Evolutionary conservation across 148 eudicot genomes (phyloP), one percentile per base, ranked within the genome.

Genomic region (Bassia scoparia): DNA sequence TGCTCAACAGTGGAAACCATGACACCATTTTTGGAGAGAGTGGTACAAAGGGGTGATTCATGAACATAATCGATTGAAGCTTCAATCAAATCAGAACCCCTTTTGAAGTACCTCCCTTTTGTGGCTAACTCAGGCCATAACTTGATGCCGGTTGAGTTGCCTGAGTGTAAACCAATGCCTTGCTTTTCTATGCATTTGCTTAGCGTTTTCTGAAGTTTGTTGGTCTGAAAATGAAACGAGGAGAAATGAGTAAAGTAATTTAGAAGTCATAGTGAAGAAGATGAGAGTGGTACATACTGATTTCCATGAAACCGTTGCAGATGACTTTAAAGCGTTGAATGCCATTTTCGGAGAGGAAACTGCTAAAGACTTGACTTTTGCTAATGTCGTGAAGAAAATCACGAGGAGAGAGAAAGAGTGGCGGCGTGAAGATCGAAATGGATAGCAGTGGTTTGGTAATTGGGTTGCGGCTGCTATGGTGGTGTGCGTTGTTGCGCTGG

Each of bases 1-100:
- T 94, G 98, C 82, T 94, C 98, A 8, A 94, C 91, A 1, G 98
- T 91, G 3, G 87, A 80, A 69, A 94, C 77, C 34, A 68, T 78
- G 54, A 78, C 61, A 21, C 96, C 95, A 59, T 82, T 81, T 60
- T 76, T 86, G 71, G 63, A 64, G 18, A 94, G 84, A 27, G 89
- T 81, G 2, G 98, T 94, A 61, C 97, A 94, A 10, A 94, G 91
- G 70, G 89, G 89, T 46, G 90, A 85, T 34, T 84, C 85, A 35
- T 65, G 46, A 23, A 81, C 81, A 60, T 72, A 84, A 26, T 80
- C 82, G 37, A 89, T 83, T 10, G 91, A 89, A 20, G 96, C 91
- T 4, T 82, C 87, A 74, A 94, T 81, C 35, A 70, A 5, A 29
- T 4, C 73, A 2, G 86, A 78, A 10, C 84, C 44, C 58, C 86